A percentile compares a stretch with the other conserved stretches of the same genome.
These are phyloP conservation scores for Turnera subulata DNA, from an alignment of 345 rosid species.

Conservation along the genomic window DNA sequence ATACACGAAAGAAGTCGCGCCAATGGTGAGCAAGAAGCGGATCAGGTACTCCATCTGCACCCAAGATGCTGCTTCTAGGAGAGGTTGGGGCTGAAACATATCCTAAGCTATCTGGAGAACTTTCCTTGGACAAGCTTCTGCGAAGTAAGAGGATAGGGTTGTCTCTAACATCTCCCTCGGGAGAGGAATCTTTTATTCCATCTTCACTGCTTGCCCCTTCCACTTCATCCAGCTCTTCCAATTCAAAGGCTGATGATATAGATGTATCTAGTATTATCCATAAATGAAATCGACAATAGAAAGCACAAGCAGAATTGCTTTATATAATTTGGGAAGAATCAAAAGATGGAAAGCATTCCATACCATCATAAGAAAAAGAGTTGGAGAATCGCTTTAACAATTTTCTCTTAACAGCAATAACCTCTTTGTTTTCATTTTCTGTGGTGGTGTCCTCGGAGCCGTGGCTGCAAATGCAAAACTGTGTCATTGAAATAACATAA, in stretches of 20 bases:
- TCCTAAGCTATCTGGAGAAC: slow-evolving; percentile 15
- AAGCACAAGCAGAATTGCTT: not conserved
- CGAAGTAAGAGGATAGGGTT: slow-evolving; percentile 31
- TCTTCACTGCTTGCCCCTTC: slow-evolving; percentile 5
- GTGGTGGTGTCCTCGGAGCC: slow-evolving; percentile 17
- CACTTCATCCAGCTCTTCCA: slow-evolving; percentile 21
- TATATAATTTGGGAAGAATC: not conserved
- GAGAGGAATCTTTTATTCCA: slow-evolving; percentile 5
- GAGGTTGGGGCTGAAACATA: slow-evolving; percentile 30
- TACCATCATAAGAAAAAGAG: slow-evolving; percentile 47
- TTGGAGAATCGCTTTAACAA: slow-evolving; percentile 37
- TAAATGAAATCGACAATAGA: too few species aligned
- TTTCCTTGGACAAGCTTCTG: slow-evolving; percentile 25
- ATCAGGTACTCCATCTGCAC: slow-evolving; percentile 30
- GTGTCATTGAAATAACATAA: not conserved
- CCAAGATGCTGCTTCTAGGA: slow-evolving; percentile 41
- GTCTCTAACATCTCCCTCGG: slow-evolving; percentile 24
- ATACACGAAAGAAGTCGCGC: slow-evolving; percentile 52
- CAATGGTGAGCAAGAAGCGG: slow-evolving; percentile 27
- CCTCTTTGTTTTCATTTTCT: slow-evolving; percentile 24
- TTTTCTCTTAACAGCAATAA: slow-evolving; percentile 21
- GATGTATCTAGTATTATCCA: not conserved
- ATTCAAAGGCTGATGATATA: slow-evolving; percentile 21
- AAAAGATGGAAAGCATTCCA: not conserved
- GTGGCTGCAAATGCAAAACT: slow-evolving; percentile 23